Conservation (phyloP, 257 asterid species). For the Perilla frutescens region DNA sequence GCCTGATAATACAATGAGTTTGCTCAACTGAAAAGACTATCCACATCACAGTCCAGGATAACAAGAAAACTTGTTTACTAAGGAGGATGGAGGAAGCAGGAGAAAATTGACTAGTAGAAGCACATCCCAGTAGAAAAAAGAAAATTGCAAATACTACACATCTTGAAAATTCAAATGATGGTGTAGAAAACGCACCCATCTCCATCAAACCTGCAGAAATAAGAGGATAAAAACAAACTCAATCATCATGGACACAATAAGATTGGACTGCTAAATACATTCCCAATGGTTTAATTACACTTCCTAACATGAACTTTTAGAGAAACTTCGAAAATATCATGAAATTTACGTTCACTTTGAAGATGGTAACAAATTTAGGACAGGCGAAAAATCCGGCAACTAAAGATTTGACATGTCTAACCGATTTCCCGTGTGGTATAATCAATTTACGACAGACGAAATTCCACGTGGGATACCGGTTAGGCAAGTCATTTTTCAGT, state of each 20-base stretch:
- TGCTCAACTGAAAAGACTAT: neutral
- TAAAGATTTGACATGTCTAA: too few species aligned
- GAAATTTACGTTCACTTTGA: too few species aligned
- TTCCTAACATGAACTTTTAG: too few species aligned
- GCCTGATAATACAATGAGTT: neutral
- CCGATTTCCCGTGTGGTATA: too few species aligned
- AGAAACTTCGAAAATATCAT: too few species aligned
- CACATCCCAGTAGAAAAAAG: constrained; percentile 25
- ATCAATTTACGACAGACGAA: too few species aligned
- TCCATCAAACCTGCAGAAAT: constrained; percentile 93
- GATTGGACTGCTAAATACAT: constrained; percentile 12
- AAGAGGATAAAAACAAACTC: constrained; percentile 31
- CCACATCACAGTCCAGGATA: neutral
- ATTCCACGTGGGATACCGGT: too few species aligned
- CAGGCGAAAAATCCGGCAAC: too few species aligned
- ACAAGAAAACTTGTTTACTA: constrained; percentile 12
- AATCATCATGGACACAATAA: constrained; percentile 18
- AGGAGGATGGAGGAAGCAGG: neutral
- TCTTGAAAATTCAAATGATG: constrained; percentile 31
- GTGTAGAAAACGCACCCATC: constrained; percentile 76
- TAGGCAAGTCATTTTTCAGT: too few species aligned
- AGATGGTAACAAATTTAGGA: too few species aligned
- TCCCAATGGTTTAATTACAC: neutral
- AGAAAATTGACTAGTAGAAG: constrained; percentile 6
- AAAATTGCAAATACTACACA: constrained; percentile 29